Percentiles rank a stretch among this genome's conserved stretches.
phyloP scores from a whole-genome alignment of 345 rosid genomes.

The Hypericum perforatum region DNA sequence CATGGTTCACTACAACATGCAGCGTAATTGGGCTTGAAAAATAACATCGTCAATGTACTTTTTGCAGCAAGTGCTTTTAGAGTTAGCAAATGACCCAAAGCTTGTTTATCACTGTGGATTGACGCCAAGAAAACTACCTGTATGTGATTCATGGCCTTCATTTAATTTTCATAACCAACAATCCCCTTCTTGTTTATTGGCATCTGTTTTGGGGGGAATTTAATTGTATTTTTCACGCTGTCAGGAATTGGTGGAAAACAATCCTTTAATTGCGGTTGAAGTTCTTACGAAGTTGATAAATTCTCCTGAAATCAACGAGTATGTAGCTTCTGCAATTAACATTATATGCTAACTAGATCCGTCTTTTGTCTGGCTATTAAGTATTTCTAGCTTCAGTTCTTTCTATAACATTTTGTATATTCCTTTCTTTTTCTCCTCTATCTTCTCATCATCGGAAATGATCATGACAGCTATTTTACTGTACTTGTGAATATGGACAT shows the following conservation, averaged over 20 bases:
- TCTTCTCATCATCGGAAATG: conserved; percentile 12
- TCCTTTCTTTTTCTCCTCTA: background rate
- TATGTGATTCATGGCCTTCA: conserved; percentile 24
- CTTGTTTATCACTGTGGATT: conserved; percentile 90
- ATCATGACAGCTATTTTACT: conserved; percentile 53
- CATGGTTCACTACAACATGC: too few relatives aligned
- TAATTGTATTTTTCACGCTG: conserved; percentile 16
- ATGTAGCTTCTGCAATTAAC: conserved; percentile 25
- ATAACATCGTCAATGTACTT: conserved; percentile 10
- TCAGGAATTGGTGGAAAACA: conserved; percentile 94
- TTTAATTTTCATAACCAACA: background rate
- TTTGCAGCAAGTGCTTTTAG: conserved; percentile 61
- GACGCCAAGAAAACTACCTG: conserved; percentile 86
- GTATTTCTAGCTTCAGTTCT: too few relatives aligned
- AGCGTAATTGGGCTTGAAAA: conserved; percentile 3
- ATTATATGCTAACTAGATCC: too few relatives aligned
- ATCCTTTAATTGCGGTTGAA: conserved; percentile 87
- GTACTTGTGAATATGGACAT: conserved; percentile 93
- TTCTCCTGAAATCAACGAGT: conserved; percentile 82
- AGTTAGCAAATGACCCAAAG: conserved; percentile 74
- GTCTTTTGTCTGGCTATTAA: too few relatives aligned
- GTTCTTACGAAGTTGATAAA: conserved; percentile 82
- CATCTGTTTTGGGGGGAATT: conserved; percentile 13
- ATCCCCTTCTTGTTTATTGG: background rate
- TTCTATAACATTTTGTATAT: too few relatives aligned